These are phyloP conservation scores for Cercis canadensis DNA, from an alignment of 306 rosid genomes.

Conservation along the genomic window DNA sequence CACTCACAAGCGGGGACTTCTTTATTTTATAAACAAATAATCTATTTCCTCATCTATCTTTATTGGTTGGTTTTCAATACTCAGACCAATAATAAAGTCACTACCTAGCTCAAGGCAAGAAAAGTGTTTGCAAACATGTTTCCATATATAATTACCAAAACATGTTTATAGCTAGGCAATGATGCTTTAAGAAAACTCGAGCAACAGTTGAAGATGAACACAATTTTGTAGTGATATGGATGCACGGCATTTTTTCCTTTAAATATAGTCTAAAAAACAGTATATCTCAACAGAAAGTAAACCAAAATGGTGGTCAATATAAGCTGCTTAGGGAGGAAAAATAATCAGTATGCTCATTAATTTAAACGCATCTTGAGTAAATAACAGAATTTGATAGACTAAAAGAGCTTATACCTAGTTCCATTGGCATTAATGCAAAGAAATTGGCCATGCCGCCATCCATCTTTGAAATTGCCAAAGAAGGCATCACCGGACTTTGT, in stretches of 20 bases:
- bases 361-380: too few species aligned
- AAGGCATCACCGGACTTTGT: conserved; percentile 82
- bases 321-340: conserved; percentile 25
- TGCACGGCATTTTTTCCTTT: neutral
- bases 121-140: too few species aligned
- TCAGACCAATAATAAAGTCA: too few species aligned
- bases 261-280: neutral
- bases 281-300: conserved; percentile 27
- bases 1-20: too few species aligned
- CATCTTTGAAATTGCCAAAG: conserved; percentile 87
- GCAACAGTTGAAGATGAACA: neutral
- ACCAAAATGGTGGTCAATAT: conserved; percentile 5
- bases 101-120: too few species aligned
- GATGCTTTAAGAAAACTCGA: neutral
- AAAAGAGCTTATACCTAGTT: conserved; percentile 52
- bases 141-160: too few species aligned
- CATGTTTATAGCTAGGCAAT: neutral
- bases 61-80: too few species aligned
- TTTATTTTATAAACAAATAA: too few species aligned
- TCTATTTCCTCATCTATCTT: too few species aligned
- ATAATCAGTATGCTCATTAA: conserved; percentile 7
- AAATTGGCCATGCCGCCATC: conserved; percentile 92
- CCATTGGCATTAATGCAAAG: conserved; percentile 82
- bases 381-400: neutral
- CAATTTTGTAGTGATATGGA: conserved; percentile 2